Evolutionary conservation across 805 yeast species (phyloP), one percentile per base, ranked within the genome.

Genomic region (Kazachstania africana): DNA sequence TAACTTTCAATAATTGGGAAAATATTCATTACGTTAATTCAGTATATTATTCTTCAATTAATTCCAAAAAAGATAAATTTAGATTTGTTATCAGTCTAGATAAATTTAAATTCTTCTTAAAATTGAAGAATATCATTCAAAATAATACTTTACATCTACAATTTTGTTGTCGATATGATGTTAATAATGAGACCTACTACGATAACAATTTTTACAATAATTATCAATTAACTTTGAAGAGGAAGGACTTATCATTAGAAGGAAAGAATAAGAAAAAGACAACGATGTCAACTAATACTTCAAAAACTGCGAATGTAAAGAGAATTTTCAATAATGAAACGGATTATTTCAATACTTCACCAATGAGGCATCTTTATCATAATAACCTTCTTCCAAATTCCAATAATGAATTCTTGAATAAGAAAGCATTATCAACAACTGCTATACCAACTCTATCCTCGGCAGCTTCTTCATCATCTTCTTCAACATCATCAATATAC

Each of bases 161-260:
- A 13, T 31, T 56, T 21, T 53, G 60, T 34, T 53, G 55, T 29
- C 37, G 51, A 8, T 56, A 56, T 34, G 51, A 55, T 37, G 60
- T 54, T 4, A 47, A 44, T 33, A 43, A 45, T 21, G 55, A 53
- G 32, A 53, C 56, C 3, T 55, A 44, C 29, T 56, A 52, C 35
- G 61, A 56, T 35, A 56, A 56, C 29, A 56, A 56, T 31, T 47
- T 53, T 29, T 50, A 51, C 29, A 43, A 51, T n/a, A 56, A 56
- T 35, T 56, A 51, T 34, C 45, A 42, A 19, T 34, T 54, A 15
- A 23, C 29, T 13, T 31, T 26, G 15, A 19, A 15, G 3, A 20
- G 15, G 22, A 23, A 23, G 12, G 13, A 17, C 12, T 15, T 27
- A 10, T 26, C 28, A 3, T 10, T 16, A 8, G 12, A 24, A 10